A percentile compares a stretch with the other conserved stretches of the same genome.
These are phyloP conservation scores for Salvia splendens DNA, from an alignment of 257 asterid species.

Conservation along the genomic window DNA sequence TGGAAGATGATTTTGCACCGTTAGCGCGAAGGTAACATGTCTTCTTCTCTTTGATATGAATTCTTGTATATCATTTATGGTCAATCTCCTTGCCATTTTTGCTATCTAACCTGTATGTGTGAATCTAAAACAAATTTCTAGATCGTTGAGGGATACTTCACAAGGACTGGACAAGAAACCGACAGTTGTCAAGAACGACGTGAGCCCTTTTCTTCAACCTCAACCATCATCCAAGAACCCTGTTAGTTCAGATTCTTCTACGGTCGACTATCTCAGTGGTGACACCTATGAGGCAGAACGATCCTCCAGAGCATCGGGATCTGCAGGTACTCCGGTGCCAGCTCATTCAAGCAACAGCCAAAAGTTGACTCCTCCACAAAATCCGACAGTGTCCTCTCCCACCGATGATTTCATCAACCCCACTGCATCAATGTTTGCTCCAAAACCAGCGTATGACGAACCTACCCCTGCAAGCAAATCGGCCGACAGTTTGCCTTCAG, in stretches of 20 bases:
- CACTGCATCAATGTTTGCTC: slow-evolving; percentile 69
- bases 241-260: slow-evolving; percentile 44
- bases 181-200: slow-evolving; percentile 37
- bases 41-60: background rate
- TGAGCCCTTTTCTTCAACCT: slow-evolving; percentile 69
- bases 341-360: slow-evolving; percentile 47
- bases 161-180: slow-evolving; percentile 66
- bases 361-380: slow-evolving; percentile 39
- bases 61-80: background rate
- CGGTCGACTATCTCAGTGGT: slow-evolving; percentile 86
- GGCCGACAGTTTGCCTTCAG: slow-evolving; percentile 52
- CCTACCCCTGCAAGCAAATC: slow-evolving; percentile 51
- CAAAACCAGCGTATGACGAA: slow-evolving; percentile 44
- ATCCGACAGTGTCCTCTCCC: slow-evolving; percentile 46
- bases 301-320: slow-evolving; percentile 46
- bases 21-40: slow-evolving; percentile 70
- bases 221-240: slow-evolving; percentile 75
- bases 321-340: slow-evolving; percentile 45
- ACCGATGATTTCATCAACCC: slow-evolving; percentile 80
- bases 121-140: slow-evolving; percentile 34
- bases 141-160: slow-evolving; percentile 71
- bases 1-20: slow-evolving; percentile 84
- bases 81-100: background rate
- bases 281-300: slow-evolving; percentile 60
- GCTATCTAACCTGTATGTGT: background rate